Evolutionary conservation across 2,329 filamentous ascomycete species (phyloP).

Genomic region (Claviceps sp.): DNA sequence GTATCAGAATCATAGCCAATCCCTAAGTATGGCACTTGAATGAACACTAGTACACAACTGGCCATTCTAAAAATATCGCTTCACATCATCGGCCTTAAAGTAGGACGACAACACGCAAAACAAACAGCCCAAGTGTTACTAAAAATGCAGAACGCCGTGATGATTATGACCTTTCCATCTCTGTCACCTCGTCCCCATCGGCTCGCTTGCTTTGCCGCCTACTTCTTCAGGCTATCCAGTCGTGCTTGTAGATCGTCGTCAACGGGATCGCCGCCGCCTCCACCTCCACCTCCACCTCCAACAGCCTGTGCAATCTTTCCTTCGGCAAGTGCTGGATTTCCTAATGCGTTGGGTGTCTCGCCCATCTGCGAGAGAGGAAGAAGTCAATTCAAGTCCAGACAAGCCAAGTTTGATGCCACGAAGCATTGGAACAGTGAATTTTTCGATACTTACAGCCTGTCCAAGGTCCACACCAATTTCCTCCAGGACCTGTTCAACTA

Average conservation of each 20-base stretch:
- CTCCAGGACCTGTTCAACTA: slow-evolving; percentile 90
- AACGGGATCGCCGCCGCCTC: slow-evolving; percentile 36
- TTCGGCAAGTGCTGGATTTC: slow-evolving; percentile 59
- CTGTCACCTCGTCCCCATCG: background rate
- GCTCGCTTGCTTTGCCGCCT: slow-evolving; percentile 12
- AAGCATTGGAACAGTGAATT: background rate
- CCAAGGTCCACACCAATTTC: slow-evolving; percentile 93
- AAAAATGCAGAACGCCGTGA: background rate
- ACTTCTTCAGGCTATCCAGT: slow-evolving; percentile 69
- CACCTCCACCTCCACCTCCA: slow-evolving; percentile 36
- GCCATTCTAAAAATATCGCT: background rate
- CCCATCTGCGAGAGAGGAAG: slow-evolving; percentile 51
- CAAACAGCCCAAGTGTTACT: background rate
- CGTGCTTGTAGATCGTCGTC: slow-evolving; percentile 92
- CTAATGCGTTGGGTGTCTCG: slow-evolving; percentile 76
- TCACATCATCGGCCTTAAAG: background rate
- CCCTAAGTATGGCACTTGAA: background rate
- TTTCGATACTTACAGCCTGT: slow-evolving; percentile 54
- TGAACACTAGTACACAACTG: background rate
- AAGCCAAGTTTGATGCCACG: background rate
- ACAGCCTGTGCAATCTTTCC: slow-evolving; percentile 76
- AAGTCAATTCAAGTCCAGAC: slow-evolving; percentile 3
- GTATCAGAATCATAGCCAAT: no score
- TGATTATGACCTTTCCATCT: background rate
- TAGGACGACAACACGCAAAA: background rate